Conservation (phyloP, 257 asterid species). For the Nicotiana sylvestris region DNA sequence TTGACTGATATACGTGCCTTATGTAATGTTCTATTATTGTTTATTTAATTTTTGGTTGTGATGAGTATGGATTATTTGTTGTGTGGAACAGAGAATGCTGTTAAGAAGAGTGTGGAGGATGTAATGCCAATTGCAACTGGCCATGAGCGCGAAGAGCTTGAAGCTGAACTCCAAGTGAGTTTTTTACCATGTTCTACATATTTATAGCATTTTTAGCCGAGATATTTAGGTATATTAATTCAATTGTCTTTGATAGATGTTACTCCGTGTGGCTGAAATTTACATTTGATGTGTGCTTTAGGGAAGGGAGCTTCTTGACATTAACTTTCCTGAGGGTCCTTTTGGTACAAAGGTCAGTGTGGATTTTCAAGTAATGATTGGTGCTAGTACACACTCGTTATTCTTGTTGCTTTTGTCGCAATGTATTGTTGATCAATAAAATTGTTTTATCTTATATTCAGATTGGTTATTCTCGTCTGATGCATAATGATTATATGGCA, state of each 20-base stretch:
- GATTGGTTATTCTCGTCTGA: neutral
- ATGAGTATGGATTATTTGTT: neutral
- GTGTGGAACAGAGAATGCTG: constrained; percentile 38
- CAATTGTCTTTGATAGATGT: neutral
- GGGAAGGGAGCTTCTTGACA: constrained; percentile 67
- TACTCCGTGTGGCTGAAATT: neutral
- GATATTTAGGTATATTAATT: neutral
- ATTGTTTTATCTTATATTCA: neutral
- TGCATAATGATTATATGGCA: neutral
- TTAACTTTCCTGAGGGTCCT: constrained; percentile 71
- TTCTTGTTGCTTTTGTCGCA: neutral
- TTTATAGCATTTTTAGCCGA: neutral
- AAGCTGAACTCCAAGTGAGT: constrained; percentile 80
- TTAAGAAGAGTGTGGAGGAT: constrained; percentile 62
- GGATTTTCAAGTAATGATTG: neutral
- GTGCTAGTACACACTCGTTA: neutral
- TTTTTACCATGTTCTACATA: neutral
- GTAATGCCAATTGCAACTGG: constrained; percentile 97
- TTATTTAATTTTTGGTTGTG: neutral
- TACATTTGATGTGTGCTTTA: constrained; percentile 12
- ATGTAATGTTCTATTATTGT: neutral
- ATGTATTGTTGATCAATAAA: neutral
- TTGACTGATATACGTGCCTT: neutral
- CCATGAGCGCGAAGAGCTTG: constrained; percentile 96
- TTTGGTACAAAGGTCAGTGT: constrained; percentile 84